These are phyloP conservation scores for Aureobasidium pullulans DNA, from an alignment of 2,329 filamentous ascomycete genomes.

Conservation along the genomic window DNA sequence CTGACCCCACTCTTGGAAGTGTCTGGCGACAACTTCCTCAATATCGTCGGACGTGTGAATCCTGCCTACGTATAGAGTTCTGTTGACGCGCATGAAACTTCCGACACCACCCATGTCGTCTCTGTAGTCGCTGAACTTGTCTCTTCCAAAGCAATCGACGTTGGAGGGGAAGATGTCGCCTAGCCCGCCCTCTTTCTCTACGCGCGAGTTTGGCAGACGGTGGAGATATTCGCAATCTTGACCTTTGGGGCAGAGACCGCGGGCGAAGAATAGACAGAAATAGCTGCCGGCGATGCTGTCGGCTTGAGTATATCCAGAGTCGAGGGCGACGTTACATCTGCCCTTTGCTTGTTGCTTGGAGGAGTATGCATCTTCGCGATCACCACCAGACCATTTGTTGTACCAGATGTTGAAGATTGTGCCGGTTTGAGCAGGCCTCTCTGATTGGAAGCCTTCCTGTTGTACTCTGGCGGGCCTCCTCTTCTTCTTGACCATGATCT, in stretches of 20 bases:
- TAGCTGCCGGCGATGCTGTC: conserved; percentile 56
- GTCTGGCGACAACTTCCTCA: conserved; percentile 87
- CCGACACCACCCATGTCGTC: conserved; percentile 96
- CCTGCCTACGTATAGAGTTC: conserved; percentile 85
- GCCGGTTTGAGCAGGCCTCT: conserved; percentile 84
- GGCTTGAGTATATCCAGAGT: conserved; percentile 44
- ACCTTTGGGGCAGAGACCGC: conserved; percentile 75
- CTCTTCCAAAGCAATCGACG: conserved; percentile 87
- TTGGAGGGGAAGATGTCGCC: conserved; percentile 91
- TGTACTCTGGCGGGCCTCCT: conserved; percentile 82
- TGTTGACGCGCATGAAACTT: conserved; percentile 85
- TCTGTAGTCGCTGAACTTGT: conserved; percentile 87
- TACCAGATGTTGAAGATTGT: conserved; percentile 99
- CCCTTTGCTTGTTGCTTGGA: conserved; percentile 74
- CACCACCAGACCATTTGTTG: conserved; percentile 96
- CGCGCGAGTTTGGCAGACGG: conserved; percentile 59
- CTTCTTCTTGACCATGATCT: conserved; percentile 89
- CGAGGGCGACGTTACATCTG: conserved; percentile 78
- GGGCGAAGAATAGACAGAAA: conserved; percentile 88
- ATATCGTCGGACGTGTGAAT: conserved; percentile 97
- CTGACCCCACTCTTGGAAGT: conserved; percentile 95
- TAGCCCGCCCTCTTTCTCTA: conserved; percentile 39
- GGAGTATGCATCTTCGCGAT: conserved; percentile 84
- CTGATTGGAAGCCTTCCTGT: conserved; percentile 77
- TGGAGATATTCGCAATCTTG: conserved; percentile 93